Conservation (phyloP, 1,139 yeast species). For the Spathaspora sp. region DNA sequence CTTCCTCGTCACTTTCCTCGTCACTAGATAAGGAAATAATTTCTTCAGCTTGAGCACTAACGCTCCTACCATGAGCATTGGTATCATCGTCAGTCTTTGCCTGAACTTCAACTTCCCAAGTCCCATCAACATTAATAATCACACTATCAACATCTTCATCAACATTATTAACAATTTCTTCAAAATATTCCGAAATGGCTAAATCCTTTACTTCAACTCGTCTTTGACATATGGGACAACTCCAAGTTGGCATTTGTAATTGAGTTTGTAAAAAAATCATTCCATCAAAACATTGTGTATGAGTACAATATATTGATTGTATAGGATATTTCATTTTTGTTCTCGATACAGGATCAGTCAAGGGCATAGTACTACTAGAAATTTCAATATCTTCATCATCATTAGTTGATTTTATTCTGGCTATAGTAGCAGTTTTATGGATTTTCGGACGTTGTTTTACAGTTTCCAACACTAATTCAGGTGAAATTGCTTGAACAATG, state of each 20-base stretch:
- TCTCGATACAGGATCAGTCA: constrained; percentile 66
- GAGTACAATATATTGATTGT: constrained; percentile 58
- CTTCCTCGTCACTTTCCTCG: constrained; percentile 8
- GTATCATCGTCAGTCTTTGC: not conserved
- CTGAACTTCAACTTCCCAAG: constrained; percentile 39
- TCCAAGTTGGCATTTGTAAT: constrained; percentile 62
- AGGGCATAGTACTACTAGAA: constrained; percentile 53
- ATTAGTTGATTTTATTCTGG: constrained; percentile 41
- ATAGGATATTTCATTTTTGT: constrained; percentile 61
- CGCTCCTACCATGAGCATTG: not conserved
- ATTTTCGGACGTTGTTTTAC: constrained; percentile 42
- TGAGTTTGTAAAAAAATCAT: constrained; percentile 59
- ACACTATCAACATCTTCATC: constrained; percentile 52
- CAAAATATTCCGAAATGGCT: constrained; percentile 60
- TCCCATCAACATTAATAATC: constrained; percentile 55
- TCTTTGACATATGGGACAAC: constrained; percentile 63
- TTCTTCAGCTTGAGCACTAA: constrained; percentile 7
- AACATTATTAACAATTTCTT: constrained; percentile 47
- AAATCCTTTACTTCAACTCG: constrained; percentile 47
- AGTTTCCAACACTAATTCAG: constrained; percentile 29
- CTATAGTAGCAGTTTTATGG: constrained; percentile 43
- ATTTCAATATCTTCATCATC: constrained; percentile 59
- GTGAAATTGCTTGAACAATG: constrained; percentile 48
- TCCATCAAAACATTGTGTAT: constrained; percentile 74
- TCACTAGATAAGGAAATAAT: constrained; percentile 10